Conservation (phyloP, 2,329 filamentous ascomycete species). For the Pseudocercospora crystallina region DNA sequence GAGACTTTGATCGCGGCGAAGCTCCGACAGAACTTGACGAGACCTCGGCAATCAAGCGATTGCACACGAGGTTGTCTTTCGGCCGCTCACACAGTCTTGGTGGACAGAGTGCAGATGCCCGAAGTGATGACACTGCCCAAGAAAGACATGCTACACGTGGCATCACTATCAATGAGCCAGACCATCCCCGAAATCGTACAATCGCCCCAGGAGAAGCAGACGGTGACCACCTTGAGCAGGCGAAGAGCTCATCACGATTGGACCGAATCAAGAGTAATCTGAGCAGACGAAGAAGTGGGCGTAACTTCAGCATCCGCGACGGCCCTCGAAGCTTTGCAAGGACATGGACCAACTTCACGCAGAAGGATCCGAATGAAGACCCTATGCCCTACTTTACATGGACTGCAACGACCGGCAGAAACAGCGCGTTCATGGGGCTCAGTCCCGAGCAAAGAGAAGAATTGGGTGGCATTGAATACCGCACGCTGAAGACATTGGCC, state of each 20-base stretch:
- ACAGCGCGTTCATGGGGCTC: constrained; percentile 86
- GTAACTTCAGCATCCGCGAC: constrained; percentile 13
- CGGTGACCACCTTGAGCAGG: constrained; percentile 9
- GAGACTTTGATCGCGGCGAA: constrained; percentile 83
- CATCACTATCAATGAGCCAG: constrained; percentile 68
- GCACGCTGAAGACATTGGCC: constrained; percentile 82
- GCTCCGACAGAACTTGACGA: constrained; percentile 62
- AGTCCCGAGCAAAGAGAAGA: constrained; percentile 91
- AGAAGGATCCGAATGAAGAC: constrained; percentile 52
- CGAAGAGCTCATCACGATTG: constrained; percentile 2
- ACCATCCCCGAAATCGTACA: constrained; percentile 40
- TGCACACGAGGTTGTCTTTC: constrained; percentile 28
- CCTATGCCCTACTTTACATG: constrained; percentile 89
- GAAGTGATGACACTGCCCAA: constrained; percentile 16
- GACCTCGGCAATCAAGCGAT: constrained; percentile 38
- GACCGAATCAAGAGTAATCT: constrained; percentile 5
- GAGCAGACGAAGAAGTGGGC: constrained; percentile 9
- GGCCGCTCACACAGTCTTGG: constrained; percentile 25
- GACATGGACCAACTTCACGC: constrained; percentile 61
- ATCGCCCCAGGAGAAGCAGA: constrained; percentile 23
- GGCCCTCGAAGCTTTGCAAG: constrained; percentile 37
- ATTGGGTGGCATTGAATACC: constrained; percentile 93
- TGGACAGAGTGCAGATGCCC: constrained; percentile 12
- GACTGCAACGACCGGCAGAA: constrained; percentile 86
- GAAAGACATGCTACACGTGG: constrained; percentile 47